Base-by-base conservation (phyloP, 371 early-diverging fungal species). In the Mortierella sp. region DNA sequence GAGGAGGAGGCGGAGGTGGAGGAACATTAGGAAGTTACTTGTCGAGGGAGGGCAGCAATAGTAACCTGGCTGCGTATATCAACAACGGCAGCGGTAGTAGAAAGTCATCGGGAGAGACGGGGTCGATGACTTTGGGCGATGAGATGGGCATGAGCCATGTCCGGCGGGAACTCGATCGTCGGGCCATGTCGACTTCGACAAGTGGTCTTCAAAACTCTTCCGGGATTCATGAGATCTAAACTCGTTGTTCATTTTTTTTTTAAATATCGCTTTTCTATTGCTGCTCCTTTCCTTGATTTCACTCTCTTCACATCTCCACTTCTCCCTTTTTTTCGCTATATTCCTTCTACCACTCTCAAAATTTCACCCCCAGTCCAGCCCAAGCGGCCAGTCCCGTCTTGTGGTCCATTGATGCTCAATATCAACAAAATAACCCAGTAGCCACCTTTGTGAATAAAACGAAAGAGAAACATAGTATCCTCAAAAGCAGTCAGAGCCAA, bases 121-220 rank as follows among this genome's bases (percentile, higher is more conserved):
- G 77, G 27, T 77, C 78, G 6, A 83, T 80, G 80, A 77, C 80
- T 6, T 43, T 84, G 54, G 84, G 84, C 1, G 84, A 84, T 63
- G 84, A 84, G 56, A 51, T 84, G 51, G 81, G 81, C 0, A 81
- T 84, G 84, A 60, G 41, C 43, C 84, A 84, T 74, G 81, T 81
- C 27, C 84, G 84, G 35, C 84, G 84, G 18, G 84, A 84, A 44
- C 44, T 84, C 29, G 84, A 84, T 65, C 68, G 84, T 43, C 78
- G 84, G 38, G 74, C 81, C 7, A 78, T 81, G 21, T 75, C 78
- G 0, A 3, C 65, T 3, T 51, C 71, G n/a, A 29, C 75, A 16
- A 72, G n/a, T 58, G 21, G 58, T 32, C 70, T 75, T 72, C 16
- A 55, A 10, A 60, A 43, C 10, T 38, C 72, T 10, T 74, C 79